Evolutionary conservation across 768 basidiomycete species (phyloP), one percentile per base, ranked within the genome.

Genomic region (Suillus ampliporus): DNA sequence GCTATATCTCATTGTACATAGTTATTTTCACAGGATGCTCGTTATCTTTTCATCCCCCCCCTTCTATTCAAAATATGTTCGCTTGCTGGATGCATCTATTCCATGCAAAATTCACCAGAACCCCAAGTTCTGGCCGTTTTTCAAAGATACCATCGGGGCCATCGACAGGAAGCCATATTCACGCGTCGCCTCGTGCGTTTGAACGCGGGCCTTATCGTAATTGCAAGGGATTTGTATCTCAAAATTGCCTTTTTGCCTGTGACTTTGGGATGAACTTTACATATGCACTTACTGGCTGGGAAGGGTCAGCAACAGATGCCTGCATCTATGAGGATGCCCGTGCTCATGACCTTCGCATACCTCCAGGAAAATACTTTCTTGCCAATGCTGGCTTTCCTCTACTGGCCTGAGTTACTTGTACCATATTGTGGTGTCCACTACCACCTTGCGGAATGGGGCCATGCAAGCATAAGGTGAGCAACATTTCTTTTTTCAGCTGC

Each of bases 341-440:
- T 54, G 31, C 23, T 17, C n/a, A n/a, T 9, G 67, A 62, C 61
- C 41, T 69, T 26, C 10, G 17, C n/a, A 61, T 69, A 23, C 68
- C 68, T n/a, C 4, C 7, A 6, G 64, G 58, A 5, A 58, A 56
- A 26, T 67, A 64, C 47, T 64, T 61, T 34, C 63, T 68, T n/a
- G 64, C 60, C 2, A 61, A 66, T 60, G 67, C 64, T 37, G 67
- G 68, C 5, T 69, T 65, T 48, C 28, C 63, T 11, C 48, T 35
- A 23, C 52, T n/a, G 64, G n/a, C 23, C 75, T 62, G 38, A 65
- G 2, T 68, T 79, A 1, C 65, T 81, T 1, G 70, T 78, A 4
- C 80, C 79, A 26, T 81, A 79, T 57, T 67, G 67, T 28, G 72
- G 75, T 61, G 73, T 76, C 14, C 67, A 70, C 7, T 80, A 81